These are phyloP conservation scores for Dothideomycetidae sp. DNA, from an alignment of 2,329 filamentous ascomycete species.

Conservation along the genomic window DNA sequence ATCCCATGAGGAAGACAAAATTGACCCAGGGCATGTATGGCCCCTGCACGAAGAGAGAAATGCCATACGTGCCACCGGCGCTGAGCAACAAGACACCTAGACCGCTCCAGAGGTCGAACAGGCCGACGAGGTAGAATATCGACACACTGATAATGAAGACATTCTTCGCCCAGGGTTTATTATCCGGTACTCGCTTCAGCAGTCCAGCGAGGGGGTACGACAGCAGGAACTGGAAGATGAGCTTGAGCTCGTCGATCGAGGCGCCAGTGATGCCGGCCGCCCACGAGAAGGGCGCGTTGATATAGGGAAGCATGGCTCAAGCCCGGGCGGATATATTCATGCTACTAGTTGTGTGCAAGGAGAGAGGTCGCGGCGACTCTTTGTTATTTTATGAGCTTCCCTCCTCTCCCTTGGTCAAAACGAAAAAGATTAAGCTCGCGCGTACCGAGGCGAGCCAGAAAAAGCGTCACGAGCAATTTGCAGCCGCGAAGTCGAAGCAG, in stretches of 20 bases:
- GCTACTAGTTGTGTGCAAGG: too few relatives aligned
- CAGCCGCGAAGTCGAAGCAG: neutral
- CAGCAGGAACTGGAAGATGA: constrained; percentile 76
- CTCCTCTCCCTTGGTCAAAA: too few relatives aligned
- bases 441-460: neutral
- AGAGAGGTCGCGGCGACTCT: too few relatives aligned
- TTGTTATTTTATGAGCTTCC: too few relatives aligned
- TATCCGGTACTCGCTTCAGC: constrained; percentile 80
- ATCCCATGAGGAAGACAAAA: constrained; percentile 87
- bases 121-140: constrained; percentile 80
- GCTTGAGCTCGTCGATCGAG: constrained; percentile 45
- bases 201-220: constrained; percentile 84
- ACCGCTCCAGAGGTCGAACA: constrained; percentile 86
- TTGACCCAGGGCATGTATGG: constrained; percentile 96
- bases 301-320: constrained; percentile 45
- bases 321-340: neutral
- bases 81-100: constrained; percentile 66
- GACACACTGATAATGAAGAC: constrained; percentile 69
- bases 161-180: constrained; percentile 73
- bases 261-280: constrained; percentile 3
- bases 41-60: constrained; percentile 69
- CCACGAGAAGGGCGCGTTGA: constrained; percentile 30
- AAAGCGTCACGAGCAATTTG: neutral
- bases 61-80: constrained; percentile 64
- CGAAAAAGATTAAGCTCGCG: too few relatives aligned